Evolutionary conservation across 1,139 yeast species (phyloP).

Genomic region (Pichia cactophila): DNA sequence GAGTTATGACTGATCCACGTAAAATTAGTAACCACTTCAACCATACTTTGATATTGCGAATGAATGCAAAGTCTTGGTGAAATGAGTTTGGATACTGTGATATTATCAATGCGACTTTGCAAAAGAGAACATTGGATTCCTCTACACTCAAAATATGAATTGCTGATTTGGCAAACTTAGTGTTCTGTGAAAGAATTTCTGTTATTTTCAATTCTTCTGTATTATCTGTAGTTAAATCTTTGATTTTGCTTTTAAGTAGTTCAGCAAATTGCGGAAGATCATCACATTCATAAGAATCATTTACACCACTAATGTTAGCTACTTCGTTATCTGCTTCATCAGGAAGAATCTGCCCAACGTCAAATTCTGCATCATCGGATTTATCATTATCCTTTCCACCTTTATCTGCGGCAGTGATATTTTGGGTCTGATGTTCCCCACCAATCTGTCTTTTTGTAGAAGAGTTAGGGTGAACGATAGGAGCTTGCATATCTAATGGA

Average conservation of each 20-base stretch:
- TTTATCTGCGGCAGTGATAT: conserved; percentile 70
- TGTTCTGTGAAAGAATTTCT: conserved; percentile 32
- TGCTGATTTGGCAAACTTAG: conserved; percentile 34
- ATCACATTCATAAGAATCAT: conserved; percentile 2
- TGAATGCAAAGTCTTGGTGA: conserved; percentile 28
- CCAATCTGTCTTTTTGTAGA: conserved; percentile 93
- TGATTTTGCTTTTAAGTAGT: conserved; percentile 6
- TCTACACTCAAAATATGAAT: conserved; percentile 23
- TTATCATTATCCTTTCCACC: conserved; percentile 11
- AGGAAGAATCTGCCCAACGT: conserved; percentile 3
- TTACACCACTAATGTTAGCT: conserved; percentile 1
- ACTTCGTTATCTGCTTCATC: not conserved
- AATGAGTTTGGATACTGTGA: conserved; percentile 17
- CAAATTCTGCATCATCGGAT: conserved; percentile 5
- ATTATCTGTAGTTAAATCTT: conserved; percentile 23
- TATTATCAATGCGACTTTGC: conserved; percentile 31
- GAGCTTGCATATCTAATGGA: conserved; percentile 51
- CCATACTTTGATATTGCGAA: conserved; percentile 35
- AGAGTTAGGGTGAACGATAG: conserved; percentile 72
- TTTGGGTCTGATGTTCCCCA: conserved; percentile 93
- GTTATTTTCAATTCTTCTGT: conserved; percentile 19
- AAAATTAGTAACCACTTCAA: conserved; percentile 42
- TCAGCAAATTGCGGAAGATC: conserved; percentile 5
- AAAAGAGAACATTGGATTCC: conserved; percentile 30
- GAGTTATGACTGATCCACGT: conserved; percentile 38